These are phyloP conservation scores for Boletus sp. DNA, from an alignment of 1,284 basidiomycete species.

Conservation along the genomic window DNA sequence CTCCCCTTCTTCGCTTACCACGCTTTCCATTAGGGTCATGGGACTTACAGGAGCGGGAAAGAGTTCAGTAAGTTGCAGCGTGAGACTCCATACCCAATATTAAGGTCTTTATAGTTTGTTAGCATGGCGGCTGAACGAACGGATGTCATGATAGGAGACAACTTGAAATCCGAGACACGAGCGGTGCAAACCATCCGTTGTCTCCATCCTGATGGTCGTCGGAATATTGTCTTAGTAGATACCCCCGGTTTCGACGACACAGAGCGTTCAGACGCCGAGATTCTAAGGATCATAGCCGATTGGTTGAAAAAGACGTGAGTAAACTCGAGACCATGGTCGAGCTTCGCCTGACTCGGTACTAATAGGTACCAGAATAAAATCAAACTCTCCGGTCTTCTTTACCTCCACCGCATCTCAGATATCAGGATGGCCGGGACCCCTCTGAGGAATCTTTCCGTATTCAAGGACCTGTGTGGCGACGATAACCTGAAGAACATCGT, in stretches of 20 bases:
- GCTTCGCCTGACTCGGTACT: too few relatives aligned
- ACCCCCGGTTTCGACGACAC: conserved; percentile 35
- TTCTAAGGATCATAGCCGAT: conserved; percentile 25
- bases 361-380: too few relatives aligned
- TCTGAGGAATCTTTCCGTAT: conserved; percentile 24
- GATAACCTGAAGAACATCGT: conserved; percentile 28
- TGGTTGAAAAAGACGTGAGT: too few relatives aligned
- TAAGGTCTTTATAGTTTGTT: conserved; percentile 23
- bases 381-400: conserved; percentile 23
- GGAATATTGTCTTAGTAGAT: conserved; percentile 25
- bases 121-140: conserved; percentile 19
- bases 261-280: conserved; percentile 15
- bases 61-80: conserved; percentile 36
- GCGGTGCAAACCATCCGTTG: conserved; percentile 16
- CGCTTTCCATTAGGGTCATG: conserved; percentile 39
- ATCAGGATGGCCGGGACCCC: conserved; percentile 45
- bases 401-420: conserved; percentile 44
- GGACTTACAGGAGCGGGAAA: conserved; percentile 47
- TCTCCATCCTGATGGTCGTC: too few relatives aligned
- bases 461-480: conserved; percentile 33
- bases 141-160: not conserved
- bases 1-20: not conserved
- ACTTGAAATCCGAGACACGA: conserved; percentile 15
- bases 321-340: too few relatives aligned
- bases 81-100: not conserved